A percentile compares a stretch with the other conserved stretches of the same genome.
Conservation (phyloP, 2,329 filamentous ascomycete species). For the Pseudocercospora vitis region DNA sequence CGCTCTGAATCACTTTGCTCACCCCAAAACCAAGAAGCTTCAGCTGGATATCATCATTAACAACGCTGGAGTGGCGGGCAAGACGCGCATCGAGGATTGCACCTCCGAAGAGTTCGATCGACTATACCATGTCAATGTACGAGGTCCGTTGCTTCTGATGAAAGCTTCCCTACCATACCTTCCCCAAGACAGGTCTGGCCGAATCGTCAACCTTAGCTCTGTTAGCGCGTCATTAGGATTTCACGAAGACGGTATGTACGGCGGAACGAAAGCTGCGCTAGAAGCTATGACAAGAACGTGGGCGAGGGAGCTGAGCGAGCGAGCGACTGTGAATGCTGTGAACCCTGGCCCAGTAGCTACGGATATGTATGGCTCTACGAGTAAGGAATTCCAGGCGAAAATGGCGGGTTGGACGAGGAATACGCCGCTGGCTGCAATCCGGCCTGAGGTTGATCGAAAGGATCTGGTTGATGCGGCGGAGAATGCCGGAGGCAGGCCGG, state of each 20-base stretch:
- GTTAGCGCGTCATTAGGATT: slow-evolving; percentile 61
- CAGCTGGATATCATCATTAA: slow-evolving; percentile 79
- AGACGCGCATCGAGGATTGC: slow-evolving; percentile 65
- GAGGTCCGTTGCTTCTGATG: slow-evolving; percentile 74
- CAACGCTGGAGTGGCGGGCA: slow-evolving; percentile 70
- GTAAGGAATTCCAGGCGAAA: slow-evolving; percentile 57
- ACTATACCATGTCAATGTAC: slow-evolving; percentile 77
- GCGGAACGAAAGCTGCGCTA: slow-evolving; percentile 65
- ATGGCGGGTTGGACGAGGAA: slow-evolving; percentile 62
- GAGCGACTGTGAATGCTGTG: slow-evolving; percentile 64
- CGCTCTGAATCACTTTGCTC: slow-evolving; percentile 59
- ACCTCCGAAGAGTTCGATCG: slow-evolving; percentile 65
- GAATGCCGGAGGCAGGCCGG: slow-evolving; percentile 55
- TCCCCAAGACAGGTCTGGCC: slow-evolving; percentile 64
- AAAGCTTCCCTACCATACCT: slow-evolving; percentile 72
- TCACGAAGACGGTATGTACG: slow-evolving; percentile 60
- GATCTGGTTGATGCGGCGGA: slow-evolving; percentile 50
- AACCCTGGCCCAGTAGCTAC: slow-evolving; percentile 66
- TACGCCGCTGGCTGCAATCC: slow-evolving; percentile 63
- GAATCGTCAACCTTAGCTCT: slow-evolving; percentile 63
- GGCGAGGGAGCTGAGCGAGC: slow-evolving; percentile 62
- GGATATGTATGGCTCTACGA: slow-evolving; percentile 62
- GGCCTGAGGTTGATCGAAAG: slow-evolving; percentile 62
- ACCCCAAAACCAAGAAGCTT: slow-evolving; percentile 56
- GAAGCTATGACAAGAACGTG: slow-evolving; percentile 70